Evolutionary conservation across 176 grass and related monocot genomes (phyloP).

Genomic region (Eragrostis nindensis): DNA sequence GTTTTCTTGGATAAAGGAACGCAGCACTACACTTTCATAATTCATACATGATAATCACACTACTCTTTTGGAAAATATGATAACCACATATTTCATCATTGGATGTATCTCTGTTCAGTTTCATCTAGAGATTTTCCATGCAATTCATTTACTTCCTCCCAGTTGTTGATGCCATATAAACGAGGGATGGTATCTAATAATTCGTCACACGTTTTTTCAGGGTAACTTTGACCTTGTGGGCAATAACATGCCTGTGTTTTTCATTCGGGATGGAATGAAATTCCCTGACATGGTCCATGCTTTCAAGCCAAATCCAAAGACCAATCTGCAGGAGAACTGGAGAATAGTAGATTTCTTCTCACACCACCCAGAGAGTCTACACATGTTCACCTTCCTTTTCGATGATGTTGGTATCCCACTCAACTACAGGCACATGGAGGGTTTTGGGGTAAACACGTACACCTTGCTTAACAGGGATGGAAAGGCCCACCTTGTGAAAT

Average conservation of each 20-base stretch:
- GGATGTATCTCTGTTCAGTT: background rate
- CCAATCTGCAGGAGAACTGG: conserved; percentile 90
- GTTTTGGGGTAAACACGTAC: conserved; percentile 91
- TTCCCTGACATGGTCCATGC: conserved; percentile 97
- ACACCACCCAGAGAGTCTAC: conserved; percentile 87
- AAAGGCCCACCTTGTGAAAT: conserved; percentile 79
- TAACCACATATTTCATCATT: background rate
- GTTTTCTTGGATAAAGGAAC: background rate
- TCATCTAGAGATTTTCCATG: background rate
- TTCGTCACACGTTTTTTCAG: conserved; percentile 55
- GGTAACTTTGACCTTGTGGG: conserved; percentile 94
- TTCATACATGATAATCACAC: background rate
- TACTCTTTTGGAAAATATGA: background rate
- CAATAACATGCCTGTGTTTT: conserved; percentile 96
- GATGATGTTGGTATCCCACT: conserved; percentile 86
- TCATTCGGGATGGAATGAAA: conserved; percentile 94
- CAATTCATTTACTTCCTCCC: background rate
- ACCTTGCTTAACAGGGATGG: conserved; percentile 75
- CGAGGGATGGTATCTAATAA: background rate
- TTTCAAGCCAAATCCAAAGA: conserved; percentile 90
- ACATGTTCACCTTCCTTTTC: conserved; percentile 93
- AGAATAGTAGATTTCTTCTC: conserved; percentile 92
- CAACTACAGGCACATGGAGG: conserved; percentile 94
- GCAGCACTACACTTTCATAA: background rate
- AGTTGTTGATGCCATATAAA: background rate